Percentiles rank a stretch among this genome's conserved stretches.
phyloP scores from a whole-genome alignment of 345 rosid species.

The Dovyalis caffra region DNA sequence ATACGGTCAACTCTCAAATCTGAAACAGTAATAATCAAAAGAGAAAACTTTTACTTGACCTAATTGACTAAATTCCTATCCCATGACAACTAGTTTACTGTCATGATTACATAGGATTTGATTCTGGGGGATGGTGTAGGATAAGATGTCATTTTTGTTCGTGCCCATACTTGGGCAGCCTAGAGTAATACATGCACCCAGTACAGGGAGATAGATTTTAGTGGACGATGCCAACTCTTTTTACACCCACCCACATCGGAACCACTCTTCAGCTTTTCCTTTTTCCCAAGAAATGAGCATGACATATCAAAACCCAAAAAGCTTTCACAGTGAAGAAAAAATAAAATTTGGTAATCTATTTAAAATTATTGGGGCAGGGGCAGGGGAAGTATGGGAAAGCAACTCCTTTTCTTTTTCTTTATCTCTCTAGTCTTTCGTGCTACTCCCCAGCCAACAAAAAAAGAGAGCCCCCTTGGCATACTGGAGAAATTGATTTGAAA shows the following conservation, averaged over 20 bases:
- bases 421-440: slow-evolving; percentile 15
- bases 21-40: too few relatives aligned
- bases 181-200: not conserved
- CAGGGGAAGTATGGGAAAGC: slow-evolving; percentile 31
- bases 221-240: slow-evolving; percentile 4
- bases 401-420: slow-evolving; percentile 19
- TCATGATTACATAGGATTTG: slow-evolving; percentile 5
- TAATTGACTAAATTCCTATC: not conserved
- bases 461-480: slow-evolving; percentile 23
- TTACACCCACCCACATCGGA: not conserved
- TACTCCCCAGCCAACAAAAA: slow-evolving; percentile 30
- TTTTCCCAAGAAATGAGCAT: slow-evolving; percentile 20
- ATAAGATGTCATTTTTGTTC: slow-evolving; percentile 19
- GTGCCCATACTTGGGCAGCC: slow-evolving; percentile 15
- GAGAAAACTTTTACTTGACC: not conserved
- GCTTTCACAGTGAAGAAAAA: not conserved
- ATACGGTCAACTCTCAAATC: not conserved
- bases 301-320: not conserved
- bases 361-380: slow-evolving; percentile 32
- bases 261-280: not conserved
- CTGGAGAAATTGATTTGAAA: slow-evolving; percentile 32
- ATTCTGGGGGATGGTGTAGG: not conserved
- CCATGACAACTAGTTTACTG: not conserved
- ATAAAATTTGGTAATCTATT: not conserved
- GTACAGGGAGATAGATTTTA: not conserved